Base-by-base conservation (phyloP, 2,329 filamentous ascomycete genomes). In the Grosmannia penicillata region DNA sequence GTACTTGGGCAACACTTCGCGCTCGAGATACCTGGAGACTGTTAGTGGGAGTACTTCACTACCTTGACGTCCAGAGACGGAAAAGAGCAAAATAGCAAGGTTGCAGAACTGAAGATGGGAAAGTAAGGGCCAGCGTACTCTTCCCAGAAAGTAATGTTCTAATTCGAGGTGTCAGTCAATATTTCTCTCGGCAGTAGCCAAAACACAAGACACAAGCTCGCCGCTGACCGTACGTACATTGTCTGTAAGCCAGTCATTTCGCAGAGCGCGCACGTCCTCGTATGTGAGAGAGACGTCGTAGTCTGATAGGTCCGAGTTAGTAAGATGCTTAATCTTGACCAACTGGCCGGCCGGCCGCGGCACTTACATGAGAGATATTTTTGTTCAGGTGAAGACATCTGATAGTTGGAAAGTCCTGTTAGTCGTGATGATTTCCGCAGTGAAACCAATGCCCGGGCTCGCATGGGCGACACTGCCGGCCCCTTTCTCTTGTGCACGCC, bases 121-220 rank as follows among this genome's bases (percentile, higher is more conserved):
- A n/a, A n/a, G n/a, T n/a, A n/a, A n/a, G n/a, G n/a, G n/a, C n/a
- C n/a, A n/a, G 11, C 64, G 50, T 76, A 93, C 70, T 96, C 89
- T 70, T 96, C 83, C 89, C 91, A 98, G 56, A 98, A 96, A 36
- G 85, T 80, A 48, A 98, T 96, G 50, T 86, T 87, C 82, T 89
- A 18, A 39, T 25, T 13, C 7, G 24, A 33, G 1, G 17, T 10
- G 25, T 37, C 26, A 37, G 35, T 18, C 19, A 17, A 15, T 11
- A 8, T 6, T 18, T 11, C 5, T 19, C 17, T n/a, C 4, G n/a
- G 17, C 1, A 31, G 8, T 4, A 19, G 10, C n/a, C 17, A 4
- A 23, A 18, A 37, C 14, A 13, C 15, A 11, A 8, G 13, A 18
- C 9, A 4, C 4, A 9, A 14, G 19, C 19, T 23, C 8, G 6